Conservation (phyloP, 768 basidiomycete species). For the Solioccasus polychromus region DNA sequence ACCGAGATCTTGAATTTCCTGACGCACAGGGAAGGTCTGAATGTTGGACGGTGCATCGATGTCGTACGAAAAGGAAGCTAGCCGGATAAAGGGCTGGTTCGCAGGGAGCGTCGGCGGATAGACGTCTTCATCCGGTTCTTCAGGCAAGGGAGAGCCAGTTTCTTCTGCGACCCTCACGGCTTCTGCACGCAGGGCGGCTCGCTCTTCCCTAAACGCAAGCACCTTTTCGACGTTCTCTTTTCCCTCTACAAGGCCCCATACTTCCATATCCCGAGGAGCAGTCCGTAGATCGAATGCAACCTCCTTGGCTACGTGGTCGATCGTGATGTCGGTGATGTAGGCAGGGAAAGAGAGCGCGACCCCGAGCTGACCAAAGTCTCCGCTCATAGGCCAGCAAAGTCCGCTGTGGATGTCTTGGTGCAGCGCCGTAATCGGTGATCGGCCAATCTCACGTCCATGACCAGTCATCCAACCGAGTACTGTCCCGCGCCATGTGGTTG, state of each 20-base stretch:
- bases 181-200: conserved; percentile 34
- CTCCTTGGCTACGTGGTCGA: conserved; percentile 85
- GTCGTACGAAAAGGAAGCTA: conserved; percentile 70
- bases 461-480: conserved; percentile 60
- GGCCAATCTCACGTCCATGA: conserved; percentile 61
- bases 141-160: conserved; percentile 16
- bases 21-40: conserved; percentile 77
- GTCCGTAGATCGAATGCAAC: conserved; percentile 77
- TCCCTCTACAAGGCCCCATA: conserved; percentile 89
- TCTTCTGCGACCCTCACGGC: conserved; percentile 33
- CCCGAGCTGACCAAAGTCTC: conserved; percentile 76
- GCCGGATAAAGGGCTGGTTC: conserved; percentile 52
- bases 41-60: conserved; percentile 50
- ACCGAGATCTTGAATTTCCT: conserved; percentile 63
- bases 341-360: conserved; percentile 68
- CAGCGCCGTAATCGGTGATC: conserved; percentile 82
- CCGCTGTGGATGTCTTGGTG: conserved; percentile 82
- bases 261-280: conserved; percentile 84
- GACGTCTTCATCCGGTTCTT: conserved; percentile 32
- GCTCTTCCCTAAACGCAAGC: conserved; percentile 49
- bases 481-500: conserved; percentile 45
- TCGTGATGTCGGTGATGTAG: conserved; percentile 62
- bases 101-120: conserved; percentile 50
- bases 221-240: conserved; percentile 64
- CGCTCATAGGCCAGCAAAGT: conserved; percentile 91